Evolutionary conservation across 129 eudicot genomes (phyloP).

Genomic region (Erigeron canadensis): DNA sequence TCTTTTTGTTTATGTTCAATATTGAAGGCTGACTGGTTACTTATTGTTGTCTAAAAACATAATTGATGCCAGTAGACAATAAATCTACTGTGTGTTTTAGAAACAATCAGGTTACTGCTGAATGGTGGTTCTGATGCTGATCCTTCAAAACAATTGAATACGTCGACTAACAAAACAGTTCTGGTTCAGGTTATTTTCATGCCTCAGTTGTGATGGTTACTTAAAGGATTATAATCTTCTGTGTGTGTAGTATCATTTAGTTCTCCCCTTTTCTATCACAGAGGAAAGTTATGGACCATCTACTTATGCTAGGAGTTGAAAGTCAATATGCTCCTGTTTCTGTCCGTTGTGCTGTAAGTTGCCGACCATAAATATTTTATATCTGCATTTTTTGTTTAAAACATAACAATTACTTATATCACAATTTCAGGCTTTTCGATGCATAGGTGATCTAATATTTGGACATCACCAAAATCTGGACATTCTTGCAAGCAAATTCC

Average conservation of each 20-base stretch:
- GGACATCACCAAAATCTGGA: conserved; percentile 64
- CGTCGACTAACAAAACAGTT: conserved; percentile 63
- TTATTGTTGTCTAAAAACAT: conserved; percentile 19
- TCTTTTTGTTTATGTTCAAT: background rate
- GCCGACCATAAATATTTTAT: background rate
- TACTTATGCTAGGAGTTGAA: conserved; percentile 87
- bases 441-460: conserved; percentile 76
- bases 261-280: conserved; percentile 26
- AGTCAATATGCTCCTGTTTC: conserved; percentile 94
- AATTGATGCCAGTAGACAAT: conserved; percentile 79
- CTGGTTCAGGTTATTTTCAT: conserved; percentile 71
- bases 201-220: background rate
- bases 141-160: conserved; percentile 53
- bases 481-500: conserved; percentile 68
- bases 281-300: conserved; percentile 74
- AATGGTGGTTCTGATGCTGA: conserved; percentile 56
- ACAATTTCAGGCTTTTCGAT: conserved; percentile 61
- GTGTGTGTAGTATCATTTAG: background rate
- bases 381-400: background rate
- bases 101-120: conserved; percentile 69
- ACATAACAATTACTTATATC: conserved; percentile 7
- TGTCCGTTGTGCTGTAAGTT: conserved; percentile 79
- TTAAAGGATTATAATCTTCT: background rate
- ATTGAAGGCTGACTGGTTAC: conserved; percentile 28
- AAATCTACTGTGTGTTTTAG: conserved; percentile 84